Conservation (phyloP, 139 green algal species). For the Coelastrella sp. region DNA sequence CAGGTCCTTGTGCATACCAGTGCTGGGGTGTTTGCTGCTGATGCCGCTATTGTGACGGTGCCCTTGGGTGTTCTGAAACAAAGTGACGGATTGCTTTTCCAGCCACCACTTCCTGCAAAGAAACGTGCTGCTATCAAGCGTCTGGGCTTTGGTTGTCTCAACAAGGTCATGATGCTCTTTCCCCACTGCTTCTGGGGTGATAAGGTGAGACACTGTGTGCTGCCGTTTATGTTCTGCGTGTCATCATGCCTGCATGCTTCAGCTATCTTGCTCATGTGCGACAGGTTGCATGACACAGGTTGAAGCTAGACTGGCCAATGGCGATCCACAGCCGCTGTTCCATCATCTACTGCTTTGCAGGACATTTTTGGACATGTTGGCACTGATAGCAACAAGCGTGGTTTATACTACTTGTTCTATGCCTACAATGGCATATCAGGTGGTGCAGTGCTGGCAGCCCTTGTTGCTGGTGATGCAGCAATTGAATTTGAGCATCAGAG, state of each 20-base stretch:
- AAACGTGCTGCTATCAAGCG: constrained; percentile 89
- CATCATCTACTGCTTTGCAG: neutral
- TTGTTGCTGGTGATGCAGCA: constrained; percentile 83
- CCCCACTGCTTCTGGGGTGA: constrained; percentile 90
- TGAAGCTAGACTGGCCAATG: too few species aligned
- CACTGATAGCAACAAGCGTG: constrained; percentile 59
- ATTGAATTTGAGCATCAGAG: constrained; percentile 69
- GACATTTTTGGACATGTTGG: constrained; percentile 93
- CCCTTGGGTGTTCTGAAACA: constrained; percentile 91
- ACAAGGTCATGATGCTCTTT: constrained; percentile 94
- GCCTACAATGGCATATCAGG: constrained; percentile 78
- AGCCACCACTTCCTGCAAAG: constrained; percentile 79
- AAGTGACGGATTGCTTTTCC: constrained; percentile 66
- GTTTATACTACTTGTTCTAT: constrained; percentile 97
- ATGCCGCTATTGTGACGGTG: constrained; percentile 88
- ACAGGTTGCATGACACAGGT: too few species aligned
- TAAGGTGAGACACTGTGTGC: constrained; percentile 4
- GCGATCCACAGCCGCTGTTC: too few species aligned
- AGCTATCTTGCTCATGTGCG: neutral
- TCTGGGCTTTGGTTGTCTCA: constrained; percentile 81
- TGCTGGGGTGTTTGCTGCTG: constrained; percentile 52
- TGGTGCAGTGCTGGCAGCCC: constrained; percentile 80
- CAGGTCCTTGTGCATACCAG: constrained; percentile 70
- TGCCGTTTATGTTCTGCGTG: neutral
- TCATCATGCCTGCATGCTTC: neutral